Evolutionary conservation across 2,329 filamentous ascomycete species (phyloP), one percentile per base, ranked within the genome.

Genomic region (Seiridium unicorne): DNA sequence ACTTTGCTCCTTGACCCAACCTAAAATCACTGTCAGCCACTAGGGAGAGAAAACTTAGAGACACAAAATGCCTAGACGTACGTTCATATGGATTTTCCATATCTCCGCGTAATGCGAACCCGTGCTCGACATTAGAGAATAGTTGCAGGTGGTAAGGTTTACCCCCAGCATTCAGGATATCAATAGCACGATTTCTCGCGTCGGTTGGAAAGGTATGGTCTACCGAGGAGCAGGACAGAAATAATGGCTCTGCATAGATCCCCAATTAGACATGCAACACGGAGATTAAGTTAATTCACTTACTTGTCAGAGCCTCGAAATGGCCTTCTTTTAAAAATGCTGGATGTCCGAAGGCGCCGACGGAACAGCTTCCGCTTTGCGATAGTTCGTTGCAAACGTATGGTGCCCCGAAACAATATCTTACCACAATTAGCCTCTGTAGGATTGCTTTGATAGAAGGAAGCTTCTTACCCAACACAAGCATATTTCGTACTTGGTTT

Each of bases 21-120:
- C 70, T 72, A 44, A 0, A 18, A 10, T 32, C 10, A n/a, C 7
- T 9, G 13, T 66, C 35, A 53, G 49, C 49, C 35, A n/a, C n/a
- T n/a, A n/a, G n/a, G n/a, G n/a, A n/a, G n/a, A n/a, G 4, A 5
- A 8, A 5, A n/a, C 35, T 5, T 3, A 10, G 36, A 5, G 4
- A 5, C 3, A 31, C 4, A 4, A 18, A 26, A 42, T 5, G 9
- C 5, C 38, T 38, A 44, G 32, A 64, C 71, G 66, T 57, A 74
- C 76, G 65, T 63, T 78, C 68, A 62, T 79, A 80, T 2, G 72
- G 72, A 40, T 79, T 72, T 10, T 76, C 67, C 47, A 75, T 67
- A 65, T 90, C 84, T 3, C 77, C 81, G 56, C 86, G 80, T 7
- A 87, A 80, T 6, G 84, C 84, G 68, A 90, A 90, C 0, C 88